Conservation (phyloP, 208 protist genomes). For the Wallacemonas sp. region DNA sequence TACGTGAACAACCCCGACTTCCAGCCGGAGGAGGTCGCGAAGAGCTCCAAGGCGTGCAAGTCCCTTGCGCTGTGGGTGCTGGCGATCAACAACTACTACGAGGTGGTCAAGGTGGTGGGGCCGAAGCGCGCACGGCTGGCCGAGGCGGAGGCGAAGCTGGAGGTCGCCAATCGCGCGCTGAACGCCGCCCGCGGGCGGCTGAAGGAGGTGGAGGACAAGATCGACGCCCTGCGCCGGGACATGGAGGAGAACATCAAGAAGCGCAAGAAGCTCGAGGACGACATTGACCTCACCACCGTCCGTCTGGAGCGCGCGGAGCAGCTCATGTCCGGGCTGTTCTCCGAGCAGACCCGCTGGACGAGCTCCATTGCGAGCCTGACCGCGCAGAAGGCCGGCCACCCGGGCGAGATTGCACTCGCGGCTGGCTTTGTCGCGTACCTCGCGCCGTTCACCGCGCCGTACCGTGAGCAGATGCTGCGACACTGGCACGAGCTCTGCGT, state of each 20-base stretch:
- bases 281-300: conserved; percentile 91
- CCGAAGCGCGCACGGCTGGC: conserved; percentile 82
- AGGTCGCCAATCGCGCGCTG: conserved; percentile 70
- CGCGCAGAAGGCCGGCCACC: conserved; percentile 56
- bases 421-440: conserved; percentile 93
- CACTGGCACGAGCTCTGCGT: conserved; percentile 75
- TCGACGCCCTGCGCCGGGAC: conserved; percentile 67
- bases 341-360: conserved; percentile 87
- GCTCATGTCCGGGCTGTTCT: conserved; percentile 86
- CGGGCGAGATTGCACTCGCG: conserved; percentile 84
- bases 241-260: conserved; percentile 91
- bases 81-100: conserved; percentile 95
- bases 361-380: conserved; percentile 63
- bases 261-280: conserved; percentile 91
- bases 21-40: conserved; percentile 91
- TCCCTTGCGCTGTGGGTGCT: conserved; percentile 95
- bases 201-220: conserved; percentile 83
- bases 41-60: conserved; percentile 94
- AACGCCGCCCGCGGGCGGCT: conserved; percentile 70
- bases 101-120: conserved; percentile 91
- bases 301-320: conserved; percentile 90
- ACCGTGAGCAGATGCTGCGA: conserved; percentile 76
- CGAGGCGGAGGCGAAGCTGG: conserved; percentile 86
- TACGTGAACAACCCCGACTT: conserved; percentile 95
- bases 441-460: conserved; percentile 89